These are phyloP conservation scores for Platanus orientalis DNA, from an alignment of 164 flowering plant species.

Conservation along the genomic window DNA sequence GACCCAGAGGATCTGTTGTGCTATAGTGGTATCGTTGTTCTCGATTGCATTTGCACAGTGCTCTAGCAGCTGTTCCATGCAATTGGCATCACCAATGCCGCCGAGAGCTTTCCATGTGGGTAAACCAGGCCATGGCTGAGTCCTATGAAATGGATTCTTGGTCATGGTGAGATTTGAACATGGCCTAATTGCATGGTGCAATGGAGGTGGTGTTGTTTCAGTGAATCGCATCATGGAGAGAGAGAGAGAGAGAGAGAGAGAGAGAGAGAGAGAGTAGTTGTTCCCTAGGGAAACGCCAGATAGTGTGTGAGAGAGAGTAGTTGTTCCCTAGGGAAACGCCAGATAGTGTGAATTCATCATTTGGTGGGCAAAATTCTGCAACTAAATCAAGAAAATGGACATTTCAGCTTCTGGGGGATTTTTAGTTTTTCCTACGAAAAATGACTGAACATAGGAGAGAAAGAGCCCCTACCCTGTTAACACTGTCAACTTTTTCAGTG, in stretches of 20 bases:
- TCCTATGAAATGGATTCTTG: constrained; percentile 33
- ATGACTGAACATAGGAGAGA: constrained; percentile 32
- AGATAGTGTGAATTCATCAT: constrained; percentile 8
- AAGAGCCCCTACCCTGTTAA: constrained; percentile 10
- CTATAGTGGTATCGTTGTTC: constrained; percentile 74
- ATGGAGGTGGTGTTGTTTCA: constrained; percentile 40
- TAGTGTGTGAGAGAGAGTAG: constrained; percentile 51
- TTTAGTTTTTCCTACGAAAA: constrained; percentile 27
- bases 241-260: constrained; percentile 9
- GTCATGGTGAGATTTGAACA: constrained; percentile 31
- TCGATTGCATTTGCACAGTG: constrained; percentile 95
- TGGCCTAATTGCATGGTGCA: constrained; percentile 26
- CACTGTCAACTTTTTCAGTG: constrained; percentile 31
- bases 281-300: constrained; percentile 7
- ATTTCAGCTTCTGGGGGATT: constrained; percentile 47
- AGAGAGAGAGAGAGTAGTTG: constrained; percentile 8
- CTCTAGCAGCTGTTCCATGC: constrained; percentile 91
- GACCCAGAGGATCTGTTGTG: constrained; percentile 96
- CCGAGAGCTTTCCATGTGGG: constrained; percentile 34
- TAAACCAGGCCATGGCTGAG: constrained; percentile 58
- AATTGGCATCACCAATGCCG: constrained; percentile 66
- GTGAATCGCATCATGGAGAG: constrained; percentile 67
- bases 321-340: constrained; percentile 53
- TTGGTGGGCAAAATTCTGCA: constrained; percentile 32
- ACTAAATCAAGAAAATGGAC: constrained; percentile 40